Evolutionary conservation across 2,329 filamentous ascomycete genomes (phyloP).

Genomic region (Byssothecium circinans): DNA sequence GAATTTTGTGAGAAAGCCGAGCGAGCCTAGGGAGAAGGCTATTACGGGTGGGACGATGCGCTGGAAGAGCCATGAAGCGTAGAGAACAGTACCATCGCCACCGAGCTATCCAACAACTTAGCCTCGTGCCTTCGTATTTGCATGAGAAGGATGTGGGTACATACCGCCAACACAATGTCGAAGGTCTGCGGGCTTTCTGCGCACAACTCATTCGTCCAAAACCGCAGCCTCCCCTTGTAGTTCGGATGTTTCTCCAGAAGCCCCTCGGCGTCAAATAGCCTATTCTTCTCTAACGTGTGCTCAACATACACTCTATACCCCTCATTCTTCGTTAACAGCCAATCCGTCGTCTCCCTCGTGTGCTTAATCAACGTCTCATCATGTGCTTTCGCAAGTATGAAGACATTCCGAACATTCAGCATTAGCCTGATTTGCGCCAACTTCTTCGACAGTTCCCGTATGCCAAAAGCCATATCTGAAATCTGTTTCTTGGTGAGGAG

Average conservation of each 20-base stretch:
- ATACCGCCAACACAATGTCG: conserved; percentile 82
- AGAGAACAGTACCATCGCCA: conserved; percentile 95
- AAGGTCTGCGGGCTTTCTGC: conserved; percentile 78
- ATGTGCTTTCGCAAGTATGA: conserved; percentile 89
- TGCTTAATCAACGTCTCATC: conserved; percentile 77
- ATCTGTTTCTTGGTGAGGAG: conserved; percentile 92
- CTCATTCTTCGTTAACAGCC: conserved; percentile 74
- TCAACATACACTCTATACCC: conserved; percentile 82
- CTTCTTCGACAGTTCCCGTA: conserved; percentile 84
- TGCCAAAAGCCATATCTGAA: conserved; percentile 95
- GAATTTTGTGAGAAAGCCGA: conserved; percentile 96
- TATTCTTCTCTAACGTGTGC: conserved; percentile 69
- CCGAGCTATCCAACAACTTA: conserved; percentile 60
- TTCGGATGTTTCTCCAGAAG: conserved; percentile 64
- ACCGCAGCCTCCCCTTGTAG: conserved; percentile 65
- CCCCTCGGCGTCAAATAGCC: conserved; percentile 71
- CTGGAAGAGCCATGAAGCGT: conserved; percentile 96
- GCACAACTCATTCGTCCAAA: conserved; percentile 83
- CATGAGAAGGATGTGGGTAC: conserved; percentile 11
- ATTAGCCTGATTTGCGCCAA: conserved; percentile 81
- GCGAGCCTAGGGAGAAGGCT: conserved; percentile 85
- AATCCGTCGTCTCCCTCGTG: conserved; percentile 74
- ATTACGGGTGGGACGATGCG: conserved; percentile 90
- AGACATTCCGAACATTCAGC: conserved; percentile 79
- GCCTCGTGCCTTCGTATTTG: background rate